Evolutionary conservation across 2,329 filamentous ascomycete genomes (phyloP), one percentile per base, ranked within the genome.

Genomic region (Colletotrichum liriopes): DNA sequence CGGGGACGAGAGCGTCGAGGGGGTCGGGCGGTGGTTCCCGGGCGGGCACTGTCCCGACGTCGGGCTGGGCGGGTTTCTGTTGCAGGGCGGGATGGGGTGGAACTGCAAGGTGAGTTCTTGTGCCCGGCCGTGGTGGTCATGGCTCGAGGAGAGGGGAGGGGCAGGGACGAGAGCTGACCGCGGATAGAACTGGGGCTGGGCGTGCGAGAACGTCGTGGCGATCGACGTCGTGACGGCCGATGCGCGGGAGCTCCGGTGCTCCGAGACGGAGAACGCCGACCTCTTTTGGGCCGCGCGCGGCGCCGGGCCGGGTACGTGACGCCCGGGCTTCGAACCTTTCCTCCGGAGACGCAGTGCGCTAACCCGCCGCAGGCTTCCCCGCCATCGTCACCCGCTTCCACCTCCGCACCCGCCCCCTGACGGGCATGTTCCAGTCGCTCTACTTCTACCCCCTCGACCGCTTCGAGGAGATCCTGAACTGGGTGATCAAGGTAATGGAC

Each of bases 11-110:
- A 61, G 65, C 32, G 29, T 32, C 29, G 65, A 56, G 45, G 69
- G 69, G 16, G 45, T 51, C 20, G 85, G 83, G 0, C 78, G 83
- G 45, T 83, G 89, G 79, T 90, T 90, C 74, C 81, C 83, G 0
- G 86, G 86, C 0, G 88, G 88, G 0, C 88, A 90, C 77, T 90
- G 87, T 76, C 87, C 87, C 0, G 86, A 89, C 77, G 88, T 90
- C 23, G 88, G 86, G 11, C 75, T 90, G n/a, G 87, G 87, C 0
- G 88, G 88, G 0, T 89, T 89, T 73, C 76, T 89, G 29, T 77
- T 90, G 18, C 87, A 89, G 74, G 88, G 88, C 0, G 88, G 88
- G 1, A 89, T 89, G 86, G 88, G 88, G 0, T 90, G 88, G 88
- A 89, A 88, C 74, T 88, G 85, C 74, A 85, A 84, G 77, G 85